Evolutionary conservation across 2,329 filamentous ascomycete species (phyloP), one percentile per base, ranked within the genome.

Genomic region (Lachnellula willkommii): DNA sequence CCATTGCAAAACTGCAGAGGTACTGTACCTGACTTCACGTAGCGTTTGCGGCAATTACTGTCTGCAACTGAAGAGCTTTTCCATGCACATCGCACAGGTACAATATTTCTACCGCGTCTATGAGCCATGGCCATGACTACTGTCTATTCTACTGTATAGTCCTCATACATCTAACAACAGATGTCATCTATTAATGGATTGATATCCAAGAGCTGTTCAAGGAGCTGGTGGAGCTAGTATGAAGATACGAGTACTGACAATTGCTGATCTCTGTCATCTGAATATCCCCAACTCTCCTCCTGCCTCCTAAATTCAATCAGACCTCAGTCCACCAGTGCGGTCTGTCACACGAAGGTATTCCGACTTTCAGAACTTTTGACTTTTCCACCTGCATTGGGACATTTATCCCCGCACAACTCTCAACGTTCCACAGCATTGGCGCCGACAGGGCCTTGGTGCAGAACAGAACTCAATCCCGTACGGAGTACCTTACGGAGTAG

Each of bases 401-500:
- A 32, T 32, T 32, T 32, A 32, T 32, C 28, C 28, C 28, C 9
- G 28, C 28, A 45, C 52, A 47, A 9, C 51, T 39, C 55, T 52
- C n/a, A 24, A 37, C 35, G 55, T 57, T 55, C 52, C 58, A 60
- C 58, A 47, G 43, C 55, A 50, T 60, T 53, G 55, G 47, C 42
- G 49, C 43, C 28, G 26, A 26, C 45, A 53, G 55, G 57, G 55
- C 32, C 28, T 26, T 50, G 46, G 51, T 49, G 47, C 28, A 48
- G 22, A 28, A 36, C 37, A n/a, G 8, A 40, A 14, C 3, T 8
- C 35, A 3, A 15, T 37, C 35, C 58, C 55, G 54, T 50, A 52
- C 58, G 20, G 20, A 20, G 20, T 20, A 20, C 20, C 20, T 20
- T 53, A 50, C 53, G 53, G 45, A 56, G 47, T 6, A 9, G 11